phyloP scores from a whole-genome alignment of 108 stramenopile genomes.

The Bacterosira constricta region DNA sequence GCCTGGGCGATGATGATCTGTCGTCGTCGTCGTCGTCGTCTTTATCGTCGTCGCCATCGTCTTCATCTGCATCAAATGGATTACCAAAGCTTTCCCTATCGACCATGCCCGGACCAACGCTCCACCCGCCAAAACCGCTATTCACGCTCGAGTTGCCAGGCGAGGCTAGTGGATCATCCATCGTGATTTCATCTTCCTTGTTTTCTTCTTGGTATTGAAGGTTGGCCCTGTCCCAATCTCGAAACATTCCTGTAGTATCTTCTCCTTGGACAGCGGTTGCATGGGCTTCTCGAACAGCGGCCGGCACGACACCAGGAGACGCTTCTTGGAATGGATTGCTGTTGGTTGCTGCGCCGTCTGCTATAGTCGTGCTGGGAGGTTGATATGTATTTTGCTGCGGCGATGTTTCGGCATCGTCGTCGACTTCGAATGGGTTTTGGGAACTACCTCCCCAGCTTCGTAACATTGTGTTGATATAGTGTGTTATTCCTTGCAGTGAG shows the following conservation, averaged over 20 bases:
- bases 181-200: constrained; percentile 42
- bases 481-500: no score
- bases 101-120: constrained; percentile 17
- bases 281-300: no score
- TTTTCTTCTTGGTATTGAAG: constrained; percentile 17
- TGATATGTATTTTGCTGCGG: no score
- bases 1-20: constrained; percentile 3
- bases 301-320: no score
- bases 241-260: background rate
- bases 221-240: constrained; percentile 16
- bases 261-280: background rate
- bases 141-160: constrained; percentile 14
- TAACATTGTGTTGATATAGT: background rate
- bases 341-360: background rate
- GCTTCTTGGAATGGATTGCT: background rate
- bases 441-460: background rate
- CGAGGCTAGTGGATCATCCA: constrained; percentile 66
- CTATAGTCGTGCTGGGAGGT: background rate
- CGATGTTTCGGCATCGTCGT: background rate
- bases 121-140: constrained; percentile 31
- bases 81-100: constrained; percentile 15
- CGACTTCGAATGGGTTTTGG: background rate
- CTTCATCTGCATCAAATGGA: constrained; percentile 26
- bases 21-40: background rate
- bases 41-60: background rate